Evolutionary conservation across 306 rosid genomes (phyloP).

Genomic region (Vigna unguiculata): DNA sequence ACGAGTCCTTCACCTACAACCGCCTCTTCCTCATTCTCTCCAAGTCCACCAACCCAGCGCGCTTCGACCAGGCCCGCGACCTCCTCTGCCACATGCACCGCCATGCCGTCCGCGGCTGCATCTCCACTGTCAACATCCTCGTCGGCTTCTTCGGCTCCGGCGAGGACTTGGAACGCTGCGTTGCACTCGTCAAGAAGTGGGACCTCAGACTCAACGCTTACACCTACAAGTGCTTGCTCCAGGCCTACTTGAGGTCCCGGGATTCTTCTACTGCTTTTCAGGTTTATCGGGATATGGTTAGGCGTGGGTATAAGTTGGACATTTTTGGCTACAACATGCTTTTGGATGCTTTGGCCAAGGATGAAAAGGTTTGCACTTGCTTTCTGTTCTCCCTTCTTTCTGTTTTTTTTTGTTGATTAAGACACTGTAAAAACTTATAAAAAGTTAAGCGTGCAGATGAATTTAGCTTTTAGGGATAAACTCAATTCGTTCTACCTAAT

Average conservation of each 20-base stretch:
- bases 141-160: conserved; percentile 66
- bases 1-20: conserved; percentile 75
- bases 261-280: conserved; percentile 60
- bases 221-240: conserved; percentile 90
- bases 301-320: conserved; percentile 69
- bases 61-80: conserved; percentile 59
- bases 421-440: neutral
- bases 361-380: conserved; percentile 60
- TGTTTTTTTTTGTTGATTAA: neutral
- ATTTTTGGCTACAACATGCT: conserved; percentile 83
- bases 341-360: conserved; percentile 80
- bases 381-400: neutral
- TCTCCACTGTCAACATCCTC: conserved; percentile 83
- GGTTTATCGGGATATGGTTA: conserved; percentile 63
- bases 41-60: conserved; percentile 61
- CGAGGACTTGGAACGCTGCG: conserved; percentile 60
- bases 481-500: neutral
- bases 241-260: conserved; percentile 74
- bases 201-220: conserved; percentile 67
- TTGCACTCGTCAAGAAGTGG: conserved; percentile 80
- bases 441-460: neutral
- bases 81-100: conserved; percentile 70
- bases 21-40: conserved; percentile 90
- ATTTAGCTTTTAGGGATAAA: neutral
- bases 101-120: conserved; percentile 60